Base-by-base conservation (phyloP, 1,284 basidiomycete species). In the Pisolithus thermaeus region DNA sequence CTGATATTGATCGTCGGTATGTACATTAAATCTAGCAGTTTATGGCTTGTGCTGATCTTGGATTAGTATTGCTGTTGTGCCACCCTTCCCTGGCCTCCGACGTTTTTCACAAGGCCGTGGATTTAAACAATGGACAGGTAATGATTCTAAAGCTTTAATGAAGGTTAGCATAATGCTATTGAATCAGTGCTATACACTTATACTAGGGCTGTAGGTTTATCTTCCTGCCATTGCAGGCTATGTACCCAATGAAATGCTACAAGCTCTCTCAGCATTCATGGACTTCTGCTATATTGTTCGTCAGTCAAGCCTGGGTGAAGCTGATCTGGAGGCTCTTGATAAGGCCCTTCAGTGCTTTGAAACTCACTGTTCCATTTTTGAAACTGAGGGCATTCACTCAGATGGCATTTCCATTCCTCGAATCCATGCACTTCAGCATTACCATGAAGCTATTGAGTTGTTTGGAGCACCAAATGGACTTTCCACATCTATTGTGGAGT, bases 141-240 rank as follows among this genome's bases (percentile, higher is more conserved):
- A 28, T 28, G 28, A 28, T 28, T 28, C 28, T 8, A 9, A 28
- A 28, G 28, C 28, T 28, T 28, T 28, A 28, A 28, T 28, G 28
- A 28, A 28, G 7, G 28, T 28, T 28, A 28, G 28, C 28, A 28
- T 28, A 28, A 7, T 28, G 28, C 28, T 28, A 28, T 28, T 28
- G 28, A 28, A 28, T 28, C 28, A 28, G 28, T 5, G 28, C 4
- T 28, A 28, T 28, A 28, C 2, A 28, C 28, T 28, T 28, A 28
- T 28, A 28, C 28, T 28, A 28, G 28, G 7, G 28, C 7, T 28
- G 28, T 28, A 56, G 53, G 50, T 56, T 3, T 56, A 42, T 36
- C 30, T 56, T 8, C 54, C 54, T 16, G 54, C 55, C 12, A 55
- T 65, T 7, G 57, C 23, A 8, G 55, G 48, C 4, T 41, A 55